Percentiles rank a stretch among this genome's conserved stretches.
phyloP scores from a whole-genome alignment of 345 rosid species.

The Salix purpurea region DNA sequence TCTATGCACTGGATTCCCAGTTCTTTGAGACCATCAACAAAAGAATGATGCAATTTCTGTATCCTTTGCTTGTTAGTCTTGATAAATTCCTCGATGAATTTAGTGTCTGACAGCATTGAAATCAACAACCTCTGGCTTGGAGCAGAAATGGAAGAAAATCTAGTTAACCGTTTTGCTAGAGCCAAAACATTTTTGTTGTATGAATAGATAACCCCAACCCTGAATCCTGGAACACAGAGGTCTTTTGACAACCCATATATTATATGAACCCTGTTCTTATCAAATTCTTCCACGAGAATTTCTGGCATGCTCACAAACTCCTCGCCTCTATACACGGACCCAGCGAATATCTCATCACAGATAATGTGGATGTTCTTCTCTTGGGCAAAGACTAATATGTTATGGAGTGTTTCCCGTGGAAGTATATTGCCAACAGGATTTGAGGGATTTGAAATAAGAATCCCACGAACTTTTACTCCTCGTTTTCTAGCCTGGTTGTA shows the following conservation, averaged over 20 bases:
- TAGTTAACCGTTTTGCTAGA: constrained; percentile 60
- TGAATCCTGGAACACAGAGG: constrained; percentile 79
- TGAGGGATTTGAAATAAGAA: constrained; percentile 76
- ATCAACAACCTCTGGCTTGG: constrained; percentile 70
- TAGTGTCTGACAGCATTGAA: constrained; percentile 67
- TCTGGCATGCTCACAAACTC: constrained; percentile 87
- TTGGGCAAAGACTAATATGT: constrained; percentile 58
- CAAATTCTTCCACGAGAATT: constrained; percentile 57
- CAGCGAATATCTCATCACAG: constrained; percentile 85
- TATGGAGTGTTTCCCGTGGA: constrained; percentile 52
- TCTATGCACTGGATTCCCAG: constrained; percentile 57
- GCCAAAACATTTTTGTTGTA: constrained; percentile 58
- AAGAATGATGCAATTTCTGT: constrained; percentile 34
- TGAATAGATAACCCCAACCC: constrained; percentile 77
- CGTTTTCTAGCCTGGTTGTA: constrained; percentile 77
- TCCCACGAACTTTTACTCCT: constrained; percentile 67
- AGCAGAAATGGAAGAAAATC: constrained; percentile 72
- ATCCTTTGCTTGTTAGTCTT: constrained; percentile 57
- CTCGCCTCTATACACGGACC: constrained; percentile 58
- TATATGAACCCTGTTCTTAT: constrained; percentile 77
- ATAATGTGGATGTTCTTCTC: constrained; percentile 83
- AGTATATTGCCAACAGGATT: constrained; percentile 85
- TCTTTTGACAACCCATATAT: constrained; percentile 86
- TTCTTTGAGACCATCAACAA: constrained; percentile 59
- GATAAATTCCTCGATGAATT: constrained; percentile 53